Evolutionary conservation across 2,329 filamentous ascomycete species (phyloP), one percentile per base, ranked within the genome.

Genomic region (Colletotrichum trifolii): DNA sequence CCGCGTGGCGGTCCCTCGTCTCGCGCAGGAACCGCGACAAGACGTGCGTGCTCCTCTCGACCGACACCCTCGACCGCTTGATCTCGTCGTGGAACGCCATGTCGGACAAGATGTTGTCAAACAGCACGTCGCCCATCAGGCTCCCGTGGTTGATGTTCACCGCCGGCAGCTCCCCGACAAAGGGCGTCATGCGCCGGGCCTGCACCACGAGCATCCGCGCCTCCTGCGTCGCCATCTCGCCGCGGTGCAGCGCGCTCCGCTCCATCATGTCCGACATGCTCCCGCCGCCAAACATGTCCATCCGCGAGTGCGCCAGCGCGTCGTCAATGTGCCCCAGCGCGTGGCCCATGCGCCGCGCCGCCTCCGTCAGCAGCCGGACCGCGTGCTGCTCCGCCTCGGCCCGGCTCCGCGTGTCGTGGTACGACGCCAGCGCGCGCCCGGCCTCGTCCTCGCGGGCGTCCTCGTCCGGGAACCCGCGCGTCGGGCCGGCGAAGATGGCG

Each of bases 71-170:
- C 3, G 78, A 81, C 13, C 76, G 71, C 69, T 83, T 81, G 64
- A 88, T 83, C 72, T 84, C 79, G 11, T 83, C 77, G 66, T 83
- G 83, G 71, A 86, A 85, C 3, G 78, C 77, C 75, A 83, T 79
- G 62, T 87, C 84, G 8, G 77, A 79, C 69, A 84, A 83, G 62
- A 85, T 79, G 54, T 85, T 86, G 69, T 87, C 82, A 68, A 86
- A 86, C n/a, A 86, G 76, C 2, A 87, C 76, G 64, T 87, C 83
- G 8, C 76, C 76, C 72, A 86, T 77, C 12, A 85, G 75, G 58
- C 73, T 77, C 0, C 82, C 81, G 45, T 81, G 76, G 0, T 80
- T 78, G 50, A 86, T 81, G 17, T 73, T 72, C 17, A 85, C 76
- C 0, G 71, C 60, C 6, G 78, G 79, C 56, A 87, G 72, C 3